Evolutionary conservation across 139 green algal species (phyloP).

Genomic region (Penium margaritaceum): DNA sequence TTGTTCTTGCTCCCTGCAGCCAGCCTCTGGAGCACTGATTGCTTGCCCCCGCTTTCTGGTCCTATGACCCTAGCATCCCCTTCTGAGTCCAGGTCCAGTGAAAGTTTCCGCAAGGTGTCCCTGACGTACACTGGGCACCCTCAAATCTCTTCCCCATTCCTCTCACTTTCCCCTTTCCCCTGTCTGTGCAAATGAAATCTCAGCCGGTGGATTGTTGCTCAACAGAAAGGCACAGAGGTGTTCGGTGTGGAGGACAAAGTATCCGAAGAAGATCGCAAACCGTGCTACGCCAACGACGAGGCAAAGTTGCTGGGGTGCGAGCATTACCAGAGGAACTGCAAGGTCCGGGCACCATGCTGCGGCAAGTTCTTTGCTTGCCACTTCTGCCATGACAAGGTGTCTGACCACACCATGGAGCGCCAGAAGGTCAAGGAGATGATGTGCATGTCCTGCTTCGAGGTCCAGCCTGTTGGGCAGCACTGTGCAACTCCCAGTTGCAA

Average conservation of each 20-base stretch:
- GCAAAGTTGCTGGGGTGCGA: slow-evolving; percentile 62
- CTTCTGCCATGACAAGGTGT: slow-evolving; percentile 84
- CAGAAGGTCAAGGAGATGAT: slow-evolving; percentile 48
- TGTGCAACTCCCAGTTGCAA: slow-evolving; percentile 53
- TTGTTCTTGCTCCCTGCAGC: neutral
- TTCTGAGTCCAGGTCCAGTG: too few species aligned
- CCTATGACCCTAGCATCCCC: too few species aligned
- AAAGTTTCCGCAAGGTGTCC: too few species aligned
- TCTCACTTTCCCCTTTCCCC: too few species aligned
- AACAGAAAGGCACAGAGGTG: slow-evolving; percentile 61
- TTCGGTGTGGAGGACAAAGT: too few species aligned
- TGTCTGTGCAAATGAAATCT: too few species aligned
- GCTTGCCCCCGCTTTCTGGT: too few species aligned
- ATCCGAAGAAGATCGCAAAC: too few species aligned
- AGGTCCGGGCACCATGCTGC: slow-evolving; percentile 87
- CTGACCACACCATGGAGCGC: slow-evolving; percentile 75
- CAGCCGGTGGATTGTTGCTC: slow-evolving; percentile 70
- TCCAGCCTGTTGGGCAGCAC: slow-evolving; percentile 62
- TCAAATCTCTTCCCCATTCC: too few species aligned
- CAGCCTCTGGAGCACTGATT: too few species aligned
- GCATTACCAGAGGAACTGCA: slow-evolving; percentile 58
- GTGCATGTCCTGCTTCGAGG: slow-evolving; percentile 79
- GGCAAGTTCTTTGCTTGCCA: slow-evolving; percentile 68
- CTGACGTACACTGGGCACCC: too few species aligned
- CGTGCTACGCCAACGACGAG: neutral